phyloP scores from a whole-genome alignment of 768 basidiomycete genomes.

The Cystobasidium tubakii region DNA sequence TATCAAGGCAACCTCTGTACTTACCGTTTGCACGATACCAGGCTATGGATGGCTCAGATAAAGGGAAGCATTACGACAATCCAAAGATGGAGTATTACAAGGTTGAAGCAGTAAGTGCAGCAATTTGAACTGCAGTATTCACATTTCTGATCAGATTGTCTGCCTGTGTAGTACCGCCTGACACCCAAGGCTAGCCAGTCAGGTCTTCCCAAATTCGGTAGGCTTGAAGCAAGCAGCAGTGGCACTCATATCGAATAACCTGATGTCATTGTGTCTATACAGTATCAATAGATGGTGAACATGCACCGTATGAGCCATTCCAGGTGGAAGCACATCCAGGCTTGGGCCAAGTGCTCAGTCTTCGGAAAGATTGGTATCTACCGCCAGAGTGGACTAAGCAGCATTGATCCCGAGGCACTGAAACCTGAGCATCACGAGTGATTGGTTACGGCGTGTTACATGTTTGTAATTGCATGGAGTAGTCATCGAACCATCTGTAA shows the following conservation, averaged over 20 bases:
- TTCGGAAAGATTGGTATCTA: constrained; percentile 28
- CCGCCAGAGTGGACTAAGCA: constrained; percentile 25
- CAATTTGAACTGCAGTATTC: too few relatives aligned
- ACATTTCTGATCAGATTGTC: not conserved
- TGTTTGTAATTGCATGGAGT: too few relatives aligned
- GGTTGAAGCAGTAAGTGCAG: constrained; percentile 9
- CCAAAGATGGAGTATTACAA: constrained; percentile 32
- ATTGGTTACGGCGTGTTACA: too few relatives aligned
- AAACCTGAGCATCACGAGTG: too few relatives aligned
- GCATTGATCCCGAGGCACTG: not conserved
- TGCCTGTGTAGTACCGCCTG: constrained; percentile 39
- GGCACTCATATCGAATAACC: constrained; percentile 43
- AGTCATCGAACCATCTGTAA: too few relatives aligned
- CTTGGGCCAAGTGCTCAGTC: constrained; percentile 36
- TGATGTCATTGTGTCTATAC: constrained; percentile 50
- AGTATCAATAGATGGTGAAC: constrained; percentile 72
- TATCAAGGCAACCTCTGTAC: too few relatives aligned
- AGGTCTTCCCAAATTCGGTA: constrained; percentile 68
- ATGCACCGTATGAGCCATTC: constrained; percentile 66
- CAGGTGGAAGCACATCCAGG: constrained; percentile 64
- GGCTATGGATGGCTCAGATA: constrained; percentile 60
- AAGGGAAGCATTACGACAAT: constrained; percentile 58
- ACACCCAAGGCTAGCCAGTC: constrained; percentile 52
- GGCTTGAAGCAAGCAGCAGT: constrained; percentile 64
- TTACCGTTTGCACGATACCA: constrained; percentile 50